These are phyloP conservation scores for Chaetomium sp. DNA, from an alignment of 2,329 filamentous ascomycete genomes.

Conservation along the genomic window DNA sequence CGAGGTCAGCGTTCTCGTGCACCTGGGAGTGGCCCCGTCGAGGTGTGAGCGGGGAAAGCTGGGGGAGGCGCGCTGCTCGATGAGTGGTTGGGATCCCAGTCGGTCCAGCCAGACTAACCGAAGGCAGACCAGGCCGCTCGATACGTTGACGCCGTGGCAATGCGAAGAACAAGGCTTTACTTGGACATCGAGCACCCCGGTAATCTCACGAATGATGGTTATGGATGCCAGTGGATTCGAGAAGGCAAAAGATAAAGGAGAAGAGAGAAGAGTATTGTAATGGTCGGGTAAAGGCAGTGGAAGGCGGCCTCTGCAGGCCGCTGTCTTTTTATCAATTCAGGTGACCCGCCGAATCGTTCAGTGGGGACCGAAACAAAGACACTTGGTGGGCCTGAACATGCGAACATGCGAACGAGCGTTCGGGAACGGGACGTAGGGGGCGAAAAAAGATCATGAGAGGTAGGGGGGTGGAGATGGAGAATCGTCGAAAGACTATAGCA, in stretches of 20 bases:
- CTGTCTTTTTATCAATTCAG: slow-evolving; percentile 25
- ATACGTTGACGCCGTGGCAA: slow-evolving; percentile 32
- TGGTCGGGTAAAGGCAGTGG: not conserved
- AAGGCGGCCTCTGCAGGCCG: slow-evolving; percentile 19
- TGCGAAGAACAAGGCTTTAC: slow-evolving; percentile 3
- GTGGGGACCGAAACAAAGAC: slow-evolving; percentile 25
- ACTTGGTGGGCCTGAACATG: slow-evolving; percentile 16
- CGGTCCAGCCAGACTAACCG: slow-evolving; percentile 29
- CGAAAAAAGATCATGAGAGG: slow-evolving; percentile 19
- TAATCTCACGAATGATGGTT: slow-evolving; percentile 9
- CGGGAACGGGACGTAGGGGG: slow-evolving; percentile 22
- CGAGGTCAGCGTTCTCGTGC: slow-evolving; percentile 30
- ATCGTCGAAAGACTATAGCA: slow-evolving; percentile 5
- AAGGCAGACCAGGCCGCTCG: slow-evolving; percentile 27
- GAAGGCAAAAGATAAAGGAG: not conserved
- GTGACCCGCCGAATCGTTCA: slow-evolving; percentile 8
- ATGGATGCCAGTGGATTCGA: not conserved
- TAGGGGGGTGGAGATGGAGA: slow-evolving; percentile 16
- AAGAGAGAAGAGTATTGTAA: not conserved
- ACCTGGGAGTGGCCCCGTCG: slow-evolving; percentile 18
- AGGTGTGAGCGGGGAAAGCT: slow-evolving; percentile 36
- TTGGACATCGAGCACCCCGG: slow-evolving; percentile 17
- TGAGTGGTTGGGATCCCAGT: slow-evolving; percentile 35
- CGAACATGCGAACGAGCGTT: slow-evolving; percentile 10
- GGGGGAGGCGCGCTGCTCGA: slow-evolving; percentile 34